These are phyloP conservation scores for Cynanchum wilfordii DNA, from an alignment of 257 asterid genomes.

Conservation along the genomic window DNA sequence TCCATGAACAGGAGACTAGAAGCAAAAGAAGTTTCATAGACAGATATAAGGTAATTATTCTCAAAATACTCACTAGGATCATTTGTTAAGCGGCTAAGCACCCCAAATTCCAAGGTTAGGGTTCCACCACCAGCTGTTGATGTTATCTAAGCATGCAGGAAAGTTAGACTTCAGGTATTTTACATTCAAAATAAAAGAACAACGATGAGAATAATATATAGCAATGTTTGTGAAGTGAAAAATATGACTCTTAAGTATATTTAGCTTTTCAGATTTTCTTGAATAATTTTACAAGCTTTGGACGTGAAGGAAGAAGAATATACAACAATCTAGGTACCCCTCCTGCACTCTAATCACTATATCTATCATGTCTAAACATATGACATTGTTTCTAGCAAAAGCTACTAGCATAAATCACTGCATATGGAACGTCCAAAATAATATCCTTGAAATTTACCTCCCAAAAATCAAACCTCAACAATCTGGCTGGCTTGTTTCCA, in stretches of 20 bases:
- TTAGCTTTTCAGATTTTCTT: background rate
- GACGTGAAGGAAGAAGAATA: background rate
- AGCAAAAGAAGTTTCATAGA: background rate
- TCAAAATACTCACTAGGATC: conserved; percentile 59
- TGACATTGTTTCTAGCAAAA: too few species aligned
- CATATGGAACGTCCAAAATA: background rate
- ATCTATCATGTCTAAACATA: background rate
- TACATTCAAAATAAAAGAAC: background rate
- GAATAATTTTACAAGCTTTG: background rate
- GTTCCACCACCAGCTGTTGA: conserved; percentile 99
- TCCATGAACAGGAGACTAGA: background rate
- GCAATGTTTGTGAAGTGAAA: background rate
- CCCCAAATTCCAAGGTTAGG: conserved; percentile 89
- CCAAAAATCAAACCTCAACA: background rate
- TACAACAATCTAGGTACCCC: background rate
- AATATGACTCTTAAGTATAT: background rate
- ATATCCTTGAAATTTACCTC: background rate
- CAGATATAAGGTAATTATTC: background rate
- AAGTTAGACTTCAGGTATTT: background rate
- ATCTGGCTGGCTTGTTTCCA: background rate
- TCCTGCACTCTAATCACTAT: background rate
- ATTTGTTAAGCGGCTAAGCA: conserved; percentile 92
- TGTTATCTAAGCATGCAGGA: conserved; percentile 57
- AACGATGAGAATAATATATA: background rate
- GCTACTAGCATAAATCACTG: background rate